These are phyloP conservation scores for Crithidia bombi DNA, from an alignment of 208 protist species.

Conservation along the genomic window DNA sequence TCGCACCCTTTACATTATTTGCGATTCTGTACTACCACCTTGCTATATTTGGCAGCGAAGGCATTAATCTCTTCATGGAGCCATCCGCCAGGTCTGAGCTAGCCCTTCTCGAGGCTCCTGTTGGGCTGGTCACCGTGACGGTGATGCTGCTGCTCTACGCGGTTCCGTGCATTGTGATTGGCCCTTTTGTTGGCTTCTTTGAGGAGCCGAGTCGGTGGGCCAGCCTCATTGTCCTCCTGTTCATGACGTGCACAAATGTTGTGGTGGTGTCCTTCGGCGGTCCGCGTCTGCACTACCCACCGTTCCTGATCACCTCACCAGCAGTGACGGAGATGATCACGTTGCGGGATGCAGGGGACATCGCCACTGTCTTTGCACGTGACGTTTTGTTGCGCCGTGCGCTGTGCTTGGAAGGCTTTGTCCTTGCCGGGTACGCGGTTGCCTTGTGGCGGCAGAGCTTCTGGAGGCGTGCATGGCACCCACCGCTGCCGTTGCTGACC, in stretches of 20 bases:
- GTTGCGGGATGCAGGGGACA: constrained; percentile 5
- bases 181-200: constrained; percentile 73
- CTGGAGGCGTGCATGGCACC: constrained; percentile 63
- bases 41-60: constrained; percentile 40
- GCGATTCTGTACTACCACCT: constrained; percentile 70
- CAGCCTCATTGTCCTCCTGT: constrained; percentile 32
- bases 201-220: constrained; percentile 39
- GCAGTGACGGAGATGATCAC: constrained; percentile 40
- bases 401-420: constrained; percentile 56
- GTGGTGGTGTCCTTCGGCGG: constrained; percentile 58
- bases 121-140: constrained; percentile 32
- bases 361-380: constrained; percentile 18
- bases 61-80: constrained; percentile 29
- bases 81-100: background rate
- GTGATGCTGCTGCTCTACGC: constrained; percentile 50
- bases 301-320: constrained; percentile 61
- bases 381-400: constrained; percentile 31
- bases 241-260: constrained; percentile 57
- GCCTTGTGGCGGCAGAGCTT: constrained; percentile 47
- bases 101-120: background rate
- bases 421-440: constrained; percentile 61
- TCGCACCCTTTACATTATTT: constrained; percentile 57
- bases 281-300: constrained; percentile 49
- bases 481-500: constrained; percentile 70
- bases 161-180: constrained; percentile 60